Evolutionary conservation across 768 basidiomycete species (phyloP).

Genomic region (Daedaleopsis sinensis): DNA sequence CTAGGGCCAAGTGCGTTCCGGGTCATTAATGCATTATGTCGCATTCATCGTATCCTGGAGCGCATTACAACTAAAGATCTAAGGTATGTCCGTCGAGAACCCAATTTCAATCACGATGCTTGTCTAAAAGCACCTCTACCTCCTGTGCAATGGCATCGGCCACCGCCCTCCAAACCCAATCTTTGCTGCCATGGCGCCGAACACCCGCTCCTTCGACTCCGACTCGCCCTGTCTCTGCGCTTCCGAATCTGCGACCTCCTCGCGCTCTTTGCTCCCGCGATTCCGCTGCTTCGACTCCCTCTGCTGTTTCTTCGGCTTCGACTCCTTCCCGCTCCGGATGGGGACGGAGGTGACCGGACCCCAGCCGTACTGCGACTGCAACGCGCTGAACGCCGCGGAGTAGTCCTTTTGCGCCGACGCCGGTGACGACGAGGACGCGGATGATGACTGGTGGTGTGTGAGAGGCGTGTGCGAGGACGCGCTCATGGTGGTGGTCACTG

Average conservation of each 20-base stretch:
- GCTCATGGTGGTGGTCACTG: neutral
- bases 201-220: conserved; percentile 4
- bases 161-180: conserved; percentile 11
- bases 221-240: neutral
- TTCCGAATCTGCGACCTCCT: neutral
- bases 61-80: neutral
- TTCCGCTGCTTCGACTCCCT: conserved; percentile 3
- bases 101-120: neutral
- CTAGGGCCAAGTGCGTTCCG: too few species aligned
- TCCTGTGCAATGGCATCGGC: neutral
- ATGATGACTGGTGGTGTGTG: conserved; percentile 5
- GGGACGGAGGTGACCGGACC: conserved; percentile 3
- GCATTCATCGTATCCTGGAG: neutral
- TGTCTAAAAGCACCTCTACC: neutral
- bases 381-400: conserved; percentile 9
- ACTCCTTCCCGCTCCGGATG: neutral
- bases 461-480: neutral
- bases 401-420: conserved; percentile 3
- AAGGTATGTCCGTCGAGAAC: neutral
- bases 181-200: conserved; percentile 7
- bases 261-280: neutral
- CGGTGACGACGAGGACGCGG: neutral
- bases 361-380: conserved; percentile 21
- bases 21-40: too few species aligned
- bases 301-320: conserved; percentile 10